Base-by-base conservation (phyloP, 1,284 basidiomycete species). In the Ceratobasidium sp. region DNA sequence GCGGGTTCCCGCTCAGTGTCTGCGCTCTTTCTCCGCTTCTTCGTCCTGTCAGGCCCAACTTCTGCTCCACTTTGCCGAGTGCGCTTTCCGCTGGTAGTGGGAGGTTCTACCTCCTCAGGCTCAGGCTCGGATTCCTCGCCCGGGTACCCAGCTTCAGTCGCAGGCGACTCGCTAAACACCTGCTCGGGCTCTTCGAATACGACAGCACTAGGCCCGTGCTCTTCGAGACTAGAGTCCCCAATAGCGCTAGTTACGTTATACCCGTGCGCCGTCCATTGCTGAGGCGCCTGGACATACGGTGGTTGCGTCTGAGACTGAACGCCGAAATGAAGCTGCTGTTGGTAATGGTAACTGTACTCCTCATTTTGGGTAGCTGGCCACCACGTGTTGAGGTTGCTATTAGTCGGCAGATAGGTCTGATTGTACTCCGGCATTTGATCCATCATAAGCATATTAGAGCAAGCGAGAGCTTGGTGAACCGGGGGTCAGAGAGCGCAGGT, bases 1-100 rank as follows among this genome's bases (percentile, higher is more conserved):
- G 46, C 29, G 50, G 33, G 39, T 47, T 66, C 39, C 52, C 47
- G 46, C n/a, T 66, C 60, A n/a, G 39, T 50, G 39, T 44, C 50
- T 30, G 39, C 60, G 14, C 60, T 52, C 27, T 29, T 30, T 13
- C 39, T 52, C 19, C 60, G 50, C 36, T 39, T 66, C 23, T 39
- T 23, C 19, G 25, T 19, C 21, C 41, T 52, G n/a, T 66, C 23
- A 8, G 49, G 39, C 14, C 39, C 36, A 2, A 50, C 47, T 13
- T 52, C 39, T 1, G 33, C n/a, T 4, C 33, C 33, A 36, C 33
- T 29, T 23, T 66, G 23, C 19, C 39, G 60, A 13, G 47, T 27
- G 21, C 59, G 59, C 25, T 66, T 66, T 41, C 30, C 46, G 25
- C 2, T 50, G n/a, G 7, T 36, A 11, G 33, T 36, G 33, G 5